phyloP scores from a whole-genome alignment of 1,139 yeast genomes.

The Protomyces inouyei region DNA sequence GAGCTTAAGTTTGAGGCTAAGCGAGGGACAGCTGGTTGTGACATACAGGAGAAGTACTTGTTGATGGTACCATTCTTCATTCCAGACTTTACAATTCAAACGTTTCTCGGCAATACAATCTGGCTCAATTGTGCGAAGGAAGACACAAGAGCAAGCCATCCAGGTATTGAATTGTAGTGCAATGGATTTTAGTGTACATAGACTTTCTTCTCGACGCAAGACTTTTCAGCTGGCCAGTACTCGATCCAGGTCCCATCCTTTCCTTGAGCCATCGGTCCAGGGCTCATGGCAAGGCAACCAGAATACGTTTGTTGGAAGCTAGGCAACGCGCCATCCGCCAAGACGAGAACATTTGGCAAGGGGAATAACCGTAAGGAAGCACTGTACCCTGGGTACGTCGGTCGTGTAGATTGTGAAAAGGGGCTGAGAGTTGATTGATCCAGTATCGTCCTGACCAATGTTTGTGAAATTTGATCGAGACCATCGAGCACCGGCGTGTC shows the following conservation, averaged over 20 bases:
- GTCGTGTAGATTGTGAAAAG: conserved; percentile 55
- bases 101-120: neutral
- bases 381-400: conserved; percentile 67
- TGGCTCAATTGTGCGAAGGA: neutral
- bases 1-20: neutral
- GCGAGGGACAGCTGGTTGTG: neutral
- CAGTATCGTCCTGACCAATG: conserved; percentile 42
- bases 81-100: neutral
- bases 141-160: neutral
- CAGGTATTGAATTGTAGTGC: neutral
- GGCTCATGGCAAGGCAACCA: conserved; percentile 29
- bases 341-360: conserved; percentile 26
- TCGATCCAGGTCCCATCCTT: conserved; percentile 28
- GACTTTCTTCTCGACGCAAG: conserved; percentile 1
- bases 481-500: conserved; percentile 5
- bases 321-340: conserved; percentile 28
- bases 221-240: conserved; percentile 22
- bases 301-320: conserved; percentile 27
- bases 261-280: conserved; percentile 25
- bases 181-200: neutral
- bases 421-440: conserved; percentile 90
- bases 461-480: conserved; percentile 8
- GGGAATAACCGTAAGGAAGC: conserved; percentile 53
- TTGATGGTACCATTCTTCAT: neutral
- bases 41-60: neutral